Percentiles rank a stretch among this genome's conserved stretches.
Conservation (phyloP, 2,329 filamentous ascomycete species). For the Penicillium sp. region DNA sequence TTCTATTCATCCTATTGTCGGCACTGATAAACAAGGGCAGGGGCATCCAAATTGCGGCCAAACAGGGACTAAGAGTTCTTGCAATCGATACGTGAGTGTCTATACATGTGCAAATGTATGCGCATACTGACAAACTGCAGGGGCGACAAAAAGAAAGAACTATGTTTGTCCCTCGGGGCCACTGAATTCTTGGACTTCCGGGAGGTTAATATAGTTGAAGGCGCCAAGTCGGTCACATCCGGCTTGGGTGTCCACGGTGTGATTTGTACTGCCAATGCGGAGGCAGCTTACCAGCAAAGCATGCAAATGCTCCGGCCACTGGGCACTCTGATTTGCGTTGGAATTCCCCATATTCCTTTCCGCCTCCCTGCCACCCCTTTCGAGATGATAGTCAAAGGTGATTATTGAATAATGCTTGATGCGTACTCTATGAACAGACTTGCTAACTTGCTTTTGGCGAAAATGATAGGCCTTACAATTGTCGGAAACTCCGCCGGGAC, state of each 20-base stretch:
- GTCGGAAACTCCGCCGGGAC: constrained; percentile 50
- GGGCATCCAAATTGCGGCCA: constrained; percentile 39
- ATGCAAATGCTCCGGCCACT: constrained; percentile 45
- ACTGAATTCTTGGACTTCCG: constrained; percentile 36
- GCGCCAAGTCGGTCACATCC: constrained; percentile 41
- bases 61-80: constrained; percentile 37
- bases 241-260: constrained; percentile 48
- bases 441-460: constrained; percentile 3
- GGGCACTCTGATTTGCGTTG: constrained; percentile 51
- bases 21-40: constrained; percentile 14
- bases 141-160: constrained; percentile 34
- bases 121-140: constrained; percentile 12
- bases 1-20: neutral
- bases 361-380: constrained; percentile 49
- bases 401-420: neutral
- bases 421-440: constrained; percentile 9
- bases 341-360: constrained; percentile 45
- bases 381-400: constrained; percentile 49
- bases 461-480: constrained; percentile 40
- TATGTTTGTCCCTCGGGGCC: constrained; percentile 36
- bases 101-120: neutral
- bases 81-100: constrained; percentile 36
- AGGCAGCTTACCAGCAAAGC: constrained; percentile 46
- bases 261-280: constrained; percentile 49
- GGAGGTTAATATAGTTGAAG: constrained; percentile 38